Conservation (phyloP, 2,329 filamentous ascomycete genomes). For the Sporothrix brasiliensis region DNA sequence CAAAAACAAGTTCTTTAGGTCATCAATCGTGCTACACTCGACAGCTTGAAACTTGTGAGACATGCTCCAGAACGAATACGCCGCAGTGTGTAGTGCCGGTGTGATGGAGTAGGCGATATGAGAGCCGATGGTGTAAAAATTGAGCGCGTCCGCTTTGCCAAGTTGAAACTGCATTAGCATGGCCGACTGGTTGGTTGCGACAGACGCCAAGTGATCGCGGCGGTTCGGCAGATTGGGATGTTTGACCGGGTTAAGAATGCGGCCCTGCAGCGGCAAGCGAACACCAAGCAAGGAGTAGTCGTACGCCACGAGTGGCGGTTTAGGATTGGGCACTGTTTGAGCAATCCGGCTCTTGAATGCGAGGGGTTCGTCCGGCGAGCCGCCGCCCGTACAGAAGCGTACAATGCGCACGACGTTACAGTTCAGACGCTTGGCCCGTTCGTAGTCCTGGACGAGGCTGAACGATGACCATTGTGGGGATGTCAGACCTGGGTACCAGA, state of each 20-base stretch:
- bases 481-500: slow-evolving; percentile 51
- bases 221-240: slow-evolving; percentile 49
- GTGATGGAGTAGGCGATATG: slow-evolving; percentile 71
- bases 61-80: slow-evolving; percentile 67
- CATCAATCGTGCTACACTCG: slow-evolving; percentile 62
- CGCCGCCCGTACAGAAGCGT: slow-evolving; percentile 60
- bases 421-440: slow-evolving; percentile 57
- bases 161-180: slow-evolving; percentile 63
- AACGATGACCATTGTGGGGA: slow-evolving; percentile 59
- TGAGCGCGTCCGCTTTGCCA: slow-evolving; percentile 65
- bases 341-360: slow-evolving; percentile 54
- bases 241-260: slow-evolving; percentile 58
- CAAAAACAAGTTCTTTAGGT: slow-evolving; percentile 62
- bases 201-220: slow-evolving; percentile 50
- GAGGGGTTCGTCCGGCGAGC: slow-evolving; percentile 53
- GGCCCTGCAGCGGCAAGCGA: slow-evolving; percentile 47
- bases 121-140: slow-evolving; percentile 69
- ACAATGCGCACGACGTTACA: slow-evolving; percentile 66
- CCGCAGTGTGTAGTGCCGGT: slow-evolving; percentile 72
- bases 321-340: slow-evolving; percentile 49
- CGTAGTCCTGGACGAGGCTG: slow-evolving; percentile 57
- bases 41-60: slow-evolving; percentile 65
- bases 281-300: slow-evolving; percentile 52
- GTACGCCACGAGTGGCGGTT: slow-evolving; percentile 54
- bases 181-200: slow-evolving; percentile 59